Conservation (phyloP, 768 basidiomycete genomes). For the Podaxis sp. region DNA sequence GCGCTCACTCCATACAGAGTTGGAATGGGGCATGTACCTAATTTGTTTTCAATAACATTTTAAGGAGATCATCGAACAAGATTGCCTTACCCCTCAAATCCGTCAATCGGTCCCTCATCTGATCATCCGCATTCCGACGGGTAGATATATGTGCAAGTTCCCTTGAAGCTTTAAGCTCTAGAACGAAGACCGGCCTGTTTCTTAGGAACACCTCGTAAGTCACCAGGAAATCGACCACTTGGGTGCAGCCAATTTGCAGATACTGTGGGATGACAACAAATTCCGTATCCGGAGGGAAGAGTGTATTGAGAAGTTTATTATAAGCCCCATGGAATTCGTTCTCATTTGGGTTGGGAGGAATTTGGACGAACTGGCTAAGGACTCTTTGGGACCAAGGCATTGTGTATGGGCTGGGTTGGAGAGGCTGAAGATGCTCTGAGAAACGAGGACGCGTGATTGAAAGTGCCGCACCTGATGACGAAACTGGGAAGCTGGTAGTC, state of each 20-base stretch:
- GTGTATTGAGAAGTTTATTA: slow-evolving; percentile 21
- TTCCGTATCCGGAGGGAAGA: slow-evolving; percentile 20
- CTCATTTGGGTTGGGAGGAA: slow-evolving; percentile 15
- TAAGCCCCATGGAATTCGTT: slow-evolving; percentile 16
- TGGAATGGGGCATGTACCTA: background rate
- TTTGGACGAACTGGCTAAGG: slow-evolving; percentile 6
- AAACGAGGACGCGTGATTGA: background rate
- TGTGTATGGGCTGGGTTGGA: background rate
- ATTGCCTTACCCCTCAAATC: slow-evolving; percentile 15
- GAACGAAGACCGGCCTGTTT: slow-evolving; percentile 26
- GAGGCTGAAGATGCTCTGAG: background rate
- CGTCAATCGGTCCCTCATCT: slow-evolving; percentile 21
- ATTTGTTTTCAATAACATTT: background rate
- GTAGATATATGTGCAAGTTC: slow-evolving; percentile 18
- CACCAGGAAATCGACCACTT: slow-evolving; percentile 19
- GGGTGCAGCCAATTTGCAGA: slow-evolving; percentile 5
- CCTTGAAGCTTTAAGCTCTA: slow-evolving; percentile 22
- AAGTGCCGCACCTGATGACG: too few relatives aligned
- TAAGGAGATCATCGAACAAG: background rate
- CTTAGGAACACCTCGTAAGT: slow-evolving; percentile 18
- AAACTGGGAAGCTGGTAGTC: too few relatives aligned
- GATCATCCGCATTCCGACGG: slow-evolving; percentile 24
- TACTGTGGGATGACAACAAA: slow-evolving; percentile 19
- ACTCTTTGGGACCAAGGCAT: background rate
- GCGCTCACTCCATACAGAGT: background rate